Evolutionary conservation across 73 alveolate genomes (phyloP).

Genomic region (Paraurostyla sp.): DNA sequence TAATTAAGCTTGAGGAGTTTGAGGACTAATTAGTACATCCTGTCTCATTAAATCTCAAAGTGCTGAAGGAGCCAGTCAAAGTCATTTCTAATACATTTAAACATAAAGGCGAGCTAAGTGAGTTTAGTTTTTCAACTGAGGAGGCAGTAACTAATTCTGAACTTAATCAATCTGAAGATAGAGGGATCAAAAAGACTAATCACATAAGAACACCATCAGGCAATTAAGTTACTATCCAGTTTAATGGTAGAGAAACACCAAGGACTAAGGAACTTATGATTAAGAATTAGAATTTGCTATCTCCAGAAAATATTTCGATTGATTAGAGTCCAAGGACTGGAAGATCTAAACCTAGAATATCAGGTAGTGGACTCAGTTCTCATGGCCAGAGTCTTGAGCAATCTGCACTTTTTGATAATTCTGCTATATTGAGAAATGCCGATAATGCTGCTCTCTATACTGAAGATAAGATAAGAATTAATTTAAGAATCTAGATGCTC

Average conservation of each 20-base stretch:
- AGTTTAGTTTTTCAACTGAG: constrained; percentile 38
- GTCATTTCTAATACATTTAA: constrained; percentile 3
- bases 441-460: not conserved
- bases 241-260: not conserved
- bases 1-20: constrained; percentile 15
- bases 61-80: constrained; percentile 8
- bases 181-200: not conserved
- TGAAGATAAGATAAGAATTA: not conserved
- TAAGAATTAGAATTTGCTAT: not conserved
- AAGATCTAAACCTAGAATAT: not conserved
- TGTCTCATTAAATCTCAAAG: not conserved
- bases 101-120: constrained; percentile 52
- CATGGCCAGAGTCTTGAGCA: not conserved
- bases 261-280: not conserved
- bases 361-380: not conserved
- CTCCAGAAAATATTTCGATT: constrained; percentile 1
- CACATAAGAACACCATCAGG: not conserved
- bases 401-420: not conserved
- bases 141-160: not conserved
- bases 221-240: not conserved
- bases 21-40: constrained; percentile 45
- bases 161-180: not conserved
- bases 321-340: constrained; percentile 7
- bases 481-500: constrained; percentile 8
- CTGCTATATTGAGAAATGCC: not conserved